Conservation (phyloP, 2,329 filamentous ascomycete genomes). For the Calonectria montana region DNA sequence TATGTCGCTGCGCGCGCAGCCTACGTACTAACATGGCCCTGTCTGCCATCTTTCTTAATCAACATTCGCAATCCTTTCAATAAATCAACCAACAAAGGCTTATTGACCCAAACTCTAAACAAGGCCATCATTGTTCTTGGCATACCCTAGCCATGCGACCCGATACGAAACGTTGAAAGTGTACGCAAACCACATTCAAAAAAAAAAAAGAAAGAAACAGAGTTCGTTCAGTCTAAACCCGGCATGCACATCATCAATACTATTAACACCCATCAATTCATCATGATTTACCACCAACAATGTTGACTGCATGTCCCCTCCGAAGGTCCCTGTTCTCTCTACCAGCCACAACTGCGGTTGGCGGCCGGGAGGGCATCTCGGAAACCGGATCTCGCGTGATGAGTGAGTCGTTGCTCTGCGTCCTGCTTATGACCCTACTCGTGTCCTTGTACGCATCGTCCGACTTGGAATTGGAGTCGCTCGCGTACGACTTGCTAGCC, state of each 20-base stretch:
- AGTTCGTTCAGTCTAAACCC: background rate
- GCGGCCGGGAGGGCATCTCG: conserved; percentile 24
- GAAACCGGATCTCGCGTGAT: conserved; percentile 36
- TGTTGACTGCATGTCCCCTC: conserved; percentile 8
- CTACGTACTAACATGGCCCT: background rate
- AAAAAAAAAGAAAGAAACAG: background rate
- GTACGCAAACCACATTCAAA: background rate
- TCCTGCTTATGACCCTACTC: conserved; percentile 34
- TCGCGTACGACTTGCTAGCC: conserved; percentile 33
- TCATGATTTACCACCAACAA: background rate
- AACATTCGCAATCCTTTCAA: background rate
- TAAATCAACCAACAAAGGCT: background rate
- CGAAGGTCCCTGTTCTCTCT: conserved; percentile 30
- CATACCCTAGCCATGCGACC: background rate
- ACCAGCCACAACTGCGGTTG: conserved; percentile 30
- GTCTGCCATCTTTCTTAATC: background rate
- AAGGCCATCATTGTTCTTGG: background rate
- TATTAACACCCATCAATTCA: background rate
- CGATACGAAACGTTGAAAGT: background rate
- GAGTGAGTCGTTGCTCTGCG: conserved; percentile 44
- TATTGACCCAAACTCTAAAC: conserved; percentile 3
- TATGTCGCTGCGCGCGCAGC: background rate
- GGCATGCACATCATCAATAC: background rate
- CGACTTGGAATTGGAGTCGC: conserved; percentile 33
- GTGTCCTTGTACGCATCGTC: conserved; percentile 32